Base-by-base conservation (phyloP, 225 moss, liverwort and hornwort genomes). In the Marchantia paleacea region DNA sequence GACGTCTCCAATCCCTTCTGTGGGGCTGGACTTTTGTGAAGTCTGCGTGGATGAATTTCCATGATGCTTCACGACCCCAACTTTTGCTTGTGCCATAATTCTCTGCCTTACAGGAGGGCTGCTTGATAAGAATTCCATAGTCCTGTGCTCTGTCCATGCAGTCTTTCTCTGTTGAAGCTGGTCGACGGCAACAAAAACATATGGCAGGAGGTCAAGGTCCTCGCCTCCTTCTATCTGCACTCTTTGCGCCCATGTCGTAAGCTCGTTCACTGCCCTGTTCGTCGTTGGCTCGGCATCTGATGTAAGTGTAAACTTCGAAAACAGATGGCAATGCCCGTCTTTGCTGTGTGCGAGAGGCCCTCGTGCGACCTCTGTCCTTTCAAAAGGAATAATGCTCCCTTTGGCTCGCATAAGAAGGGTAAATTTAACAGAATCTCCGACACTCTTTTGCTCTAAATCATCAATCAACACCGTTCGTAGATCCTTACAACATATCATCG, bases 31-130 rank as follows among this genome's bases (percentile, higher is more conserved):
- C 29, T 85, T 86, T 64, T 90, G 91, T 50, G 62, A 49, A 31
- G n/a, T 52, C 15, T 58, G 76, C 14, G 80, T 52, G 66, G 82
- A 87, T 39, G 79, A 79, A 65, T 75, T 84, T 52, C 85, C 93
- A 58, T 82, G 67, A 7, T 78, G 67, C 55, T 79, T 88, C 22
- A 78, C 75, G 50, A 88, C n/a, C 28, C 86, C 89, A 52, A 90
- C 82, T 85, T 91, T 95, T 1, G 92, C 88, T 83, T 99, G 99
- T 49, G 91, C 89, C 72, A 92, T 88, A 19, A 99, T 94, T 54
- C 99, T 90, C 85, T 95, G 95, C 67, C 92, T 89, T 57, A 95
- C 95, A 3, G 92, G 92, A 75, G 95, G 99, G 82, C 99, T 99
- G 80, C 93, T 92, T 48, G 92, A 94, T 73, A 99, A 72, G 52